Percentiles rank a stretch among this genome's conserved stretches.
Evolutionary conservation across 768 basidiomycete species (phyloP).

Genomic region (Amanita rubescens): DNA sequence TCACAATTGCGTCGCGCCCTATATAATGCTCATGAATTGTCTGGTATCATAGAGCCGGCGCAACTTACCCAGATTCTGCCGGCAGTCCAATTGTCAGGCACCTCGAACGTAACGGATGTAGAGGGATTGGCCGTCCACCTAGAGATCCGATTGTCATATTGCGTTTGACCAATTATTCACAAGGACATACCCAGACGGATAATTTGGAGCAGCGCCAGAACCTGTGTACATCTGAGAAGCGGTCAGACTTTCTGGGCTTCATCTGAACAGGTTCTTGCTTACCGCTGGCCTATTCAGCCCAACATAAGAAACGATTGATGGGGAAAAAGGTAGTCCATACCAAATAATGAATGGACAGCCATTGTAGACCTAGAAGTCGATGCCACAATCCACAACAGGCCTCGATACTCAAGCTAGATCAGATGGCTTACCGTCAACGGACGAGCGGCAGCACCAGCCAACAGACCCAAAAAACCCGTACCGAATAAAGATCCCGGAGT

Average conservation of each 20-base stretch:
- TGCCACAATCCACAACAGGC: background rate
- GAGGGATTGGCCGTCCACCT: slow-evolving; percentile 35
- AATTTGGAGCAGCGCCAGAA: slow-evolving; percentile 42
- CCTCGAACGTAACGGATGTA: slow-evolving; percentile 37
- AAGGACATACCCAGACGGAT: slow-evolving; percentile 35
- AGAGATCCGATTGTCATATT: background rate
- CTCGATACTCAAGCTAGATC: background rate
- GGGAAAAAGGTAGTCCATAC: slow-evolving; percentile 24
- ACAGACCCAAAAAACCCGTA: slow-evolving; percentile 14
- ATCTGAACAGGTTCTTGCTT: background rate
- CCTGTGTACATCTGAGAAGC: slow-evolving; percentile 50
- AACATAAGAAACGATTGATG: background rate
- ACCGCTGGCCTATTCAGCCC: slow-evolving; percentile 29
- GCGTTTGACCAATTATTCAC: background rate
- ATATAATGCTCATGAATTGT: background rate
- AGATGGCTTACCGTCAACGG: slow-evolving; percentile 40
- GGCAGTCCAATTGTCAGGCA: slow-evolving; percentile 58
- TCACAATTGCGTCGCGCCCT: slow-evolving; percentile 62
- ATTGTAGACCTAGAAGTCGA: slow-evolving; percentile 37
- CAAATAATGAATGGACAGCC: slow-evolving; percentile 64
- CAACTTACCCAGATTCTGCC: slow-evolving; percentile 48
- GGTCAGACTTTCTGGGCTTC: background rate
- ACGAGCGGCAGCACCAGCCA: slow-evolving; percentile 35
- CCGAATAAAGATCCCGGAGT: slow-evolving; percentile 22
- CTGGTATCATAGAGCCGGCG: background rate